phyloP scores from a whole-genome alignment of 768 basidiomycete species.

The Suillus clintonianus region DNA sequence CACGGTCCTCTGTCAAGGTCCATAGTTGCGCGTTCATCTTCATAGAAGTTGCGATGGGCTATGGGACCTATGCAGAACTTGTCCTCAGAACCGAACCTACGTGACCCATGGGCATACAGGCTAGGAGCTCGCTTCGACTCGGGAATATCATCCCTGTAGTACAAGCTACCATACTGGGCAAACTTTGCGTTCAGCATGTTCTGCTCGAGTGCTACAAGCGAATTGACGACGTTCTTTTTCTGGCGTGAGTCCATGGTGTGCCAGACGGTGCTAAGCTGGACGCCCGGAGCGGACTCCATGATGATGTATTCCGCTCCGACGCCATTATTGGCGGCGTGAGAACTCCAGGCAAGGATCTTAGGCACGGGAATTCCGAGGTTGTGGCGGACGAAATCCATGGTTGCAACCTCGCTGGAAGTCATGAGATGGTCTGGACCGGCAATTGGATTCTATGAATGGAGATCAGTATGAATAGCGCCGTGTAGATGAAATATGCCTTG shows the following conservation, averaged over 20 bases:
- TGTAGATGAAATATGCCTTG: not conserved
- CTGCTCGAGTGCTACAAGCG: slow-evolving; percentile 23
- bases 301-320: slow-evolving; percentile 36
- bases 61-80: slow-evolving; percentile 35
- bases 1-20: slow-evolving; percentile 34
- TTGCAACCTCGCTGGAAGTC: slow-evolving; percentile 39
- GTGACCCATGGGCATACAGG: slow-evolving; percentile 9
- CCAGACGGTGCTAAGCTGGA: slow-evolving; percentile 24
- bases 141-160: slow-evolving; percentile 30
- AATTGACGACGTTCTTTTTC: slow-evolving; percentile 18
- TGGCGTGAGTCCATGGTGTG: slow-evolving; percentile 12
- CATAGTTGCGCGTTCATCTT: slow-evolving; percentile 26
- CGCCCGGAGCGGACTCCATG: slow-evolving; percentile 33
- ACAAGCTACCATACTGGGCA: slow-evolving; percentile 33
- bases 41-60: slow-evolving; percentile 28
- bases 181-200: slow-evolving; percentile 22
- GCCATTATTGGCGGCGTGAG: slow-evolving; percentile 17
- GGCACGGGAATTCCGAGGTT: slow-evolving; percentile 30
- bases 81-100: slow-evolving; percentile 15
- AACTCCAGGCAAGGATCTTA: slow-evolving; percentile 31
- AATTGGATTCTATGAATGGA: slow-evolving; percentile 17
- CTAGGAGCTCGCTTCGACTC: slow-evolving; percentile 6
- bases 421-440: slow-evolving; percentile 28
- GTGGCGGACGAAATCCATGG: slow-evolving; percentile 31
- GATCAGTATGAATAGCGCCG: not conserved